Evolutionary conservation across 2,329 filamentous ascomycete species (phyloP), one percentile per base, ranked within the genome.

Genomic region (Plenodomus tracheiphilus): DNA sequence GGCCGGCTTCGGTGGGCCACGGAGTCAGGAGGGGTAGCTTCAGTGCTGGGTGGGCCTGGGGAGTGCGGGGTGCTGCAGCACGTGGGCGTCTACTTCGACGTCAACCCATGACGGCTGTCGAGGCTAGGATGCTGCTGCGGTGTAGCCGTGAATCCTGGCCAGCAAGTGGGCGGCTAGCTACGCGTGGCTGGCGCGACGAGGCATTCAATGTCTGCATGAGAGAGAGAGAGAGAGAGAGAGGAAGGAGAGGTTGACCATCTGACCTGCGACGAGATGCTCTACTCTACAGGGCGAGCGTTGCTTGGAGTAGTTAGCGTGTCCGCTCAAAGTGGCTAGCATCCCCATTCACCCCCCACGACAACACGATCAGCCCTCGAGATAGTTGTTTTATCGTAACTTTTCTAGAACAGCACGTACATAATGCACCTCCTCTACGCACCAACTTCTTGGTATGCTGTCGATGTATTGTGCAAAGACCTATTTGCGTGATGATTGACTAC

Each of bases 1-100:
- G 40, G 28, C 36, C 25, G 43, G 39, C 32, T 39, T 45, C 37
- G 38, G 22, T 43, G 50, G 53, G 41, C 55, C 53, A 62, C 61
- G 54, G 54, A 53, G 56, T 61, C 54, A 61, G 55, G 62, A 63
- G 64, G 64, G 64, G 64, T 62, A 63, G 40, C 39, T 49, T 34
- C 40, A 50, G 56, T 10, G n/a, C n/a, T n/a, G n/a, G n/a, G n/a
- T n/a, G n/a, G n/a, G n/a, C n/a, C n/a, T n/a, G n/a, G n/a, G n/a
- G n/a, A n/a, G n/a, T 63, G 62, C 62, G 63, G 65, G 63, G 63
- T 56, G 52, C 39, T 34, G 28, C 39, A 47, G 59, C 60, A 65
- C 61, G 62, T 66, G 63, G 61, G 56, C 30, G 43, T 39, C 39
- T 51, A 32, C 46, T 54, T 61, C 50, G 56, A 50, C 43, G 32